Percentiles rank a stretch among this genome's conserved stretches.
phyloP scores from a whole-genome alignment of 2,329 filamentous ascomycete genomes.

The Torrubiellomyces zombiae region DNA sequence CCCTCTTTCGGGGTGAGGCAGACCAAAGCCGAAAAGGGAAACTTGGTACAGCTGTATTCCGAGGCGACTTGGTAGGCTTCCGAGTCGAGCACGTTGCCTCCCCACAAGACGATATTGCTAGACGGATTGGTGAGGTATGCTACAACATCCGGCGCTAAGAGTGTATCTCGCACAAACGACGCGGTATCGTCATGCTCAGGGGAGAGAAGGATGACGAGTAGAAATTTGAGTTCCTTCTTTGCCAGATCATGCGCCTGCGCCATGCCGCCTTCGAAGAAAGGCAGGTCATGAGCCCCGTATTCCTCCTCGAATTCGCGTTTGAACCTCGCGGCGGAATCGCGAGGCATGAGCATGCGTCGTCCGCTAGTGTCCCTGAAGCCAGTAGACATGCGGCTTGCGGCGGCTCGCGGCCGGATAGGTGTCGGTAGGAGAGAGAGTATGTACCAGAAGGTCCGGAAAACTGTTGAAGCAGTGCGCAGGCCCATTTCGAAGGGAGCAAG shows the following conservation, averaged over 20 bases:
- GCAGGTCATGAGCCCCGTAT: constrained; percentile 55
- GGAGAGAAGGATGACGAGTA: constrained; percentile 75
- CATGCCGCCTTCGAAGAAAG: constrained; percentile 78
- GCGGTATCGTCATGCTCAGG: constrained; percentile 90
- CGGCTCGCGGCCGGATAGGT: constrained; percentile 34
- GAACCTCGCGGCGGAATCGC: constrained; percentile 78
- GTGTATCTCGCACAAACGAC: constrained; percentile 64
- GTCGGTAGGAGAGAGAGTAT: constrained; percentile 69
- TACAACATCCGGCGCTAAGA: constrained; percentile 59
- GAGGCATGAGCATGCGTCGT: constrained; percentile 61
- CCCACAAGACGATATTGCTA: constrained; percentile 80
- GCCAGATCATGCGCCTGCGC: constrained; percentile 81
- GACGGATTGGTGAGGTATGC: constrained; percentile 56
- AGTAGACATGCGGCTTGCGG: constrained; percentile 34
- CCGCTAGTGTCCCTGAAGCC: constrained; percentile 46
- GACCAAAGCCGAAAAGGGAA: constrained; percentile 74
- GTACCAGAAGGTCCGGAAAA: constrained; percentile 59
- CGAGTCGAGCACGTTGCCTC: constrained; percentile 78
- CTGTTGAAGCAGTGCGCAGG: constrained; percentile 51
- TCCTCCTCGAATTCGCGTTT: constrained; percentile 91
- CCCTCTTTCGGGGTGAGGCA: constrained; percentile 76
- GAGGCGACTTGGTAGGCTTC: constrained; percentile 89
- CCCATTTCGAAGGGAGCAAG: constrained; percentile 69
- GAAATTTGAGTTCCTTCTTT: constrained; percentile 79
- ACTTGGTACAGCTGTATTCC: constrained; percentile 78